These are phyloP conservation scores for Gonium pectorale DNA, from an alignment of 139 green algal genomes.

Conservation along the genomic window DNA sequence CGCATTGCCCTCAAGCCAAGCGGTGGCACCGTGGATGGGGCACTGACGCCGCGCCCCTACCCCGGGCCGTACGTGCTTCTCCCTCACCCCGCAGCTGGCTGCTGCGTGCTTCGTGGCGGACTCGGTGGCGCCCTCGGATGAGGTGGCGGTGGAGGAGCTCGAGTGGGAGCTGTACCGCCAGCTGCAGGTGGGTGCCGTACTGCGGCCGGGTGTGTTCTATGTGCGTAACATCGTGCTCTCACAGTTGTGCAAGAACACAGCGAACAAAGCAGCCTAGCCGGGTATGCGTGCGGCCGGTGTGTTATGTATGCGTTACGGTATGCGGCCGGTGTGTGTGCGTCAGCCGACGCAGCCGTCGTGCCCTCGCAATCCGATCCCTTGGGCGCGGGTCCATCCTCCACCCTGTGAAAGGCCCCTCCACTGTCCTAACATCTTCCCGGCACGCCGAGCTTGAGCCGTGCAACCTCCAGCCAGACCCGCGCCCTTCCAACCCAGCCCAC, in stretches of 20 bases:
- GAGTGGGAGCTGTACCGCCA: conserved; percentile 49
- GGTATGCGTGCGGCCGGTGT: neutral
- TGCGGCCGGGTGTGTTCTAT: no score
- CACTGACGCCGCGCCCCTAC: neutral
- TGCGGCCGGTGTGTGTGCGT: no score
- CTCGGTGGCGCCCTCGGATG: neutral
- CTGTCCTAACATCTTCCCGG: no score
- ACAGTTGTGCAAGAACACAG: neutral
- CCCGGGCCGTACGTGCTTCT: neutral
- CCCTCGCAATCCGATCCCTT: no score
- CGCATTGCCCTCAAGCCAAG: neutral
- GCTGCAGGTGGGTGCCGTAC: conserved; percentile 11
- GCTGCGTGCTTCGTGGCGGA: conserved; percentile 20
- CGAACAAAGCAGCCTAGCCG: neutral
- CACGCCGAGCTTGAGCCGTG: neutral
- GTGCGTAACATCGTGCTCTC: no score
- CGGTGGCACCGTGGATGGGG: no score
- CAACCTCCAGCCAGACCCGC: neutral
- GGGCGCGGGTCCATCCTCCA: no score
- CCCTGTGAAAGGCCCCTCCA: no score
- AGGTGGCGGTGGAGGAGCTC: conserved; percentile 18
- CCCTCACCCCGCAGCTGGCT: neutral
- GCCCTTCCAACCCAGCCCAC: neutral
- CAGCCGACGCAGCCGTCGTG: no score
- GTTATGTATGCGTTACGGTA: no score